Evolutionary conservation across 192 early-diverging fungal species (phyloP).

Genomic region (Coemansia sp.): DNA sequence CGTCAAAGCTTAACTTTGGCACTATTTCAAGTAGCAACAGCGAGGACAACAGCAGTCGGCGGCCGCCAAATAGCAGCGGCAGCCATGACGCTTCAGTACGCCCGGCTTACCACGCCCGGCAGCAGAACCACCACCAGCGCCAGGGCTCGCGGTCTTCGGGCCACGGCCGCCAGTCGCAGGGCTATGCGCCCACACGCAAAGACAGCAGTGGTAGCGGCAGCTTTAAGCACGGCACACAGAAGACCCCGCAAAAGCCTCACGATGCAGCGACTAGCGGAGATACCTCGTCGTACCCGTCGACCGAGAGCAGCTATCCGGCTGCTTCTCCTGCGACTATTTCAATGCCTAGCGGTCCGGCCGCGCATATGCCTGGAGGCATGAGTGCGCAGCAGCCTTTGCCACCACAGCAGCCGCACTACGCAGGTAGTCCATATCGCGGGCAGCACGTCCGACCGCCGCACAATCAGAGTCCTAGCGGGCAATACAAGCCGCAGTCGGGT

Average conservation of each 20-base stretch:
- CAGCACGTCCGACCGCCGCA: slow-evolving; percentile 47
- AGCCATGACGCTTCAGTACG: slow-evolving; percentile 12
- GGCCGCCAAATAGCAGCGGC: slow-evolving; percentile 11
- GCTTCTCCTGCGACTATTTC: slow-evolving; percentile 15
- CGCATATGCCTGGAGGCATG: slow-evolving; percentile 15
- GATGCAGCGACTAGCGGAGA: slow-evolving; percentile 18
- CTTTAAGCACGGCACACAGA: slow-evolving; percentile 37
- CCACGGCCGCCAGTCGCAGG: slow-evolving; percentile 47
- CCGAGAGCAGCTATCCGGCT: slow-evolving; percentile 16
- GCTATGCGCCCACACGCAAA: slow-evolving; percentile 22
- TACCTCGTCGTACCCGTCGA: slow-evolving; percentile 2
- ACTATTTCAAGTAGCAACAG: slow-evolving; percentile 28
- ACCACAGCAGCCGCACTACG: slow-evolving; percentile 31
- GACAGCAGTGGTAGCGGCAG: slow-evolving; percentile 20
- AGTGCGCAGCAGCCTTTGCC: slow-evolving; percentile 20
- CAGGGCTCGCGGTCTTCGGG: slow-evolving; percentile 45
- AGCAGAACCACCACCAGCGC: slow-evolving; percentile 36
- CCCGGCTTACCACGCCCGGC: slow-evolving; percentile 23
- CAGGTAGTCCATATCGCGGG: slow-evolving; percentile 37
- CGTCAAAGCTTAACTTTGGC: slow-evolving; percentile 54
- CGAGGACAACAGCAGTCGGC: slow-evolving; percentile 18
- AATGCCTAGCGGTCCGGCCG: slow-evolving; percentile 22
- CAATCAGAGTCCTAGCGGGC: slow-evolving; percentile 32
- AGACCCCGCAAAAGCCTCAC: slow-evolving; percentile 32
- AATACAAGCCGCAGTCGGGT: slow-evolving; percentile 47